A percentile compares a stretch with the other conserved stretches of the same genome.
Evolutionary conservation across 2,329 filamentous ascomycete species (phyloP).

Genomic region (Botryosphaeria agaves): DNA sequence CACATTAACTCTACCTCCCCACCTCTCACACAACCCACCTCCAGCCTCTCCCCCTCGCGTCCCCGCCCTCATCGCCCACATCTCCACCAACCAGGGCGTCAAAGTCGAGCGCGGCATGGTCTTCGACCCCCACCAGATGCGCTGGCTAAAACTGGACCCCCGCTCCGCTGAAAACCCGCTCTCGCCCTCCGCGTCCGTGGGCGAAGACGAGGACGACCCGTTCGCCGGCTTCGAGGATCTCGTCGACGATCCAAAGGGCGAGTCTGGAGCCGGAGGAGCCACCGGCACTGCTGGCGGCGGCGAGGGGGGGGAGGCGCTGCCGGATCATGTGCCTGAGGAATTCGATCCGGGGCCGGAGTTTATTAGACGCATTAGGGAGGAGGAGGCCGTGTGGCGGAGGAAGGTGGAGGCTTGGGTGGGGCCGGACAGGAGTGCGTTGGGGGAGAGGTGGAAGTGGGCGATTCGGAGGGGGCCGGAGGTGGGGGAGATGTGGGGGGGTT

Average conservation of each 20-base stretch:
- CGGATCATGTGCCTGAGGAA: conserved; percentile 59
- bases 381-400: conserved; percentile 79
- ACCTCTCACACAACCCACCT: conserved; percentile 24
- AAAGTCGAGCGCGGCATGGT: conserved; percentile 97
- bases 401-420: conserved; percentile 78
- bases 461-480: too few species aligned
- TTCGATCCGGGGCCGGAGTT: conserved; percentile 97
- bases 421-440: conserved; percentile 30
- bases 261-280: conserved; percentile 1
- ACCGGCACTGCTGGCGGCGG: conserved; percentile 6
- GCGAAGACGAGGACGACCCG: conserved; percentile 82
- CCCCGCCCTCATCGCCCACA: conserved; percentile 61
- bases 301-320: conserved; percentile 42
- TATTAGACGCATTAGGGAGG: conserved; percentile 70
- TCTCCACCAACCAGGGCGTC: conserved; percentile 57
- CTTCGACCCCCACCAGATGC: conserved; percentile 94
- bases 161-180: conserved; percentile 15
- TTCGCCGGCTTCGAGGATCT: conserved; percentile 93
- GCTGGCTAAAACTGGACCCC: conserved; percentile 66
- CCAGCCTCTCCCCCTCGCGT: conserved; percentile 29
- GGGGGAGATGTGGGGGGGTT: too few species aligned
- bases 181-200: conserved; percentile 48
- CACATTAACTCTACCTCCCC: conserved; percentile 17
- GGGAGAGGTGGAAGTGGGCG: conserved; percentile 60
- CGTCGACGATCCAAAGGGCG: conserved; percentile 39